Base-by-base conservation (phyloP, 257 asterid species). In the Solanum paucissectum region DNA sequence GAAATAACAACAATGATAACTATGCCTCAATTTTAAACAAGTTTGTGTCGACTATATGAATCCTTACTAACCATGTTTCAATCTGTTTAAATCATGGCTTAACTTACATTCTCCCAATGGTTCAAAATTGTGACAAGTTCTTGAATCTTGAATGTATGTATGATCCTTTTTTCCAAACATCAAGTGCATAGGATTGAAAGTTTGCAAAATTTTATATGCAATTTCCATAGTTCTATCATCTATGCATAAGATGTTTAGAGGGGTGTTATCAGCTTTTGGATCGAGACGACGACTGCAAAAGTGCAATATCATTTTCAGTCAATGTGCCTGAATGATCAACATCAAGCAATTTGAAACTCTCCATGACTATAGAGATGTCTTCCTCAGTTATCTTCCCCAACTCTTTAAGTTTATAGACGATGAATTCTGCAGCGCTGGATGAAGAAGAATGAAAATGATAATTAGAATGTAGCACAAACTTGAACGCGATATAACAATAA, bases 351-450 rank as follows among this genome's bases (percentile, higher is more conserved):
- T 83, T 92, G 88, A 95, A 95, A 87, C 89, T 89, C 83, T 94
- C 94, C 96, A 94, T 94, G 87, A 94, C 95, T 92, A 83, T n/a
- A 21, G 89, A 79, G 9, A 95, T 86, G 83, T 95, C 98, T 75
- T 92, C 96, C 58, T 94, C 94, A 34, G 83, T 90, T 33, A 94
- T 94, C 90, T 94, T 94, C 88, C 98, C 98, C 95, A 94, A 87
- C 93, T 95, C 98, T 49, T 94, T 95, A n/a, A 94, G 94, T 85
- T 95, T 95, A 87, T 90, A 95, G 64, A 95, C 87, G 6, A 95
- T 89, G 76, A 95, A 94, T 42, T 95, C 98, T 16, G 96, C 93
- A 36, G 95, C 91, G 33, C 98, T 94, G 92, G 7, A 89, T 58
- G 38, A 87, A 85, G 75, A 87, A 10, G 0, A 42, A 23, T 16